Conservation (phyloP, 805 yeast genomes). For the Metschnikowia henanensis region DNA sequence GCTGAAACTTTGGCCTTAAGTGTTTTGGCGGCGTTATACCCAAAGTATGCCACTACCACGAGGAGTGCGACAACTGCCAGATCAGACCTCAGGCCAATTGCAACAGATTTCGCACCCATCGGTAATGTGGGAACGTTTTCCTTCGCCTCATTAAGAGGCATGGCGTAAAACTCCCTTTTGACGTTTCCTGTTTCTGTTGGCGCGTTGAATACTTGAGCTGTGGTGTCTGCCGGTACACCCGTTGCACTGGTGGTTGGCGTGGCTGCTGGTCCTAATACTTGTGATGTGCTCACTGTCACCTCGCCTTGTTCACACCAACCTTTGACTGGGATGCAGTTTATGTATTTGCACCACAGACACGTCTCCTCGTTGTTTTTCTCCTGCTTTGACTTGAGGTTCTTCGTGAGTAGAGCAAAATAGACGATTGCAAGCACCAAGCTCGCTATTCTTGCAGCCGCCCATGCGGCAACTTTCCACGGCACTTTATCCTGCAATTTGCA, state of each 20-base stretch:
- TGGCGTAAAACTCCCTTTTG: neutral
- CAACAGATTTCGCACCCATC: constrained; percentile 2
- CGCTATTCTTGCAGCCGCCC: constrained; percentile 52
- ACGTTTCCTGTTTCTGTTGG: constrained; percentile 6
- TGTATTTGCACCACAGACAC: constrained; percentile 73
- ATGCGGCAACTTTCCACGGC: constrained; percentile 42
- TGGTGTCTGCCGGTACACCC: constrained; percentile 2
- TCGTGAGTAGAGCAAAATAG: constrained; percentile 49
- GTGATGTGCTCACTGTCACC: constrained; percentile 24
- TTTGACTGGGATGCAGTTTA: constrained; percentile 67
- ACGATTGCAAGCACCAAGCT: constrained; percentile 46
- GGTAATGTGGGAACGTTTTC: neutral
- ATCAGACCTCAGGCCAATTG: neutral
- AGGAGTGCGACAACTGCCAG: constrained; percentile 10
- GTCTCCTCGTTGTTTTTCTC: constrained; percentile 42
- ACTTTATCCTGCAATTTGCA: constrained; percentile 35
- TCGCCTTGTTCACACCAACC: constrained; percentile 65
- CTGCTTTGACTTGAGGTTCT: constrained; percentile 43
- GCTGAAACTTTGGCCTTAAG: neutral
- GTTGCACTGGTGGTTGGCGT: constrained; percentile 8
- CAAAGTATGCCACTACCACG: constrained; percentile 6
- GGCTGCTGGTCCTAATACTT: constrained; percentile 1
- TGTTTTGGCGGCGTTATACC: constrained; percentile 1
- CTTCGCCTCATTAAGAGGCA: neutral
- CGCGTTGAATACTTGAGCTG: constrained; percentile 2